phyloP scores from a whole-genome alignment of 768 basidiomycete genomes.

The Tulasnella sp. region DNA sequence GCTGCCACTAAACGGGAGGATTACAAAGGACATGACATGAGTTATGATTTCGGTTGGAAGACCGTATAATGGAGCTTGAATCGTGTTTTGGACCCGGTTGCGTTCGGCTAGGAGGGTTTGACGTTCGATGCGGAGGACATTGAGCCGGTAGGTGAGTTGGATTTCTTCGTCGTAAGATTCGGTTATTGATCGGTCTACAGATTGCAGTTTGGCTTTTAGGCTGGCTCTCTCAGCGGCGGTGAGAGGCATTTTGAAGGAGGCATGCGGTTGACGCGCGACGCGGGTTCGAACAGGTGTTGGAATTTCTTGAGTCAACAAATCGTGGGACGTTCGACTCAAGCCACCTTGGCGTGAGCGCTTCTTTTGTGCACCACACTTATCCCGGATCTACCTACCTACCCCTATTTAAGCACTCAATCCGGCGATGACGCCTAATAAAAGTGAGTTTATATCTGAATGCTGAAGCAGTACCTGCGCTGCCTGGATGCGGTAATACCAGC shows the following conservation, averaged over 20 bases:
- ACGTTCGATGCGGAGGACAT: neutral
- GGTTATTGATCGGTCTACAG: neutral
- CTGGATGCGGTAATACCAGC: too few species aligned
- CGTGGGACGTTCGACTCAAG: slow-evolving; percentile 7
- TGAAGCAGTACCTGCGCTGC: neutral
- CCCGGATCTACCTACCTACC: too few species aligned
- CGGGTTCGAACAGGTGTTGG: neutral
- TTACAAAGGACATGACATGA: neutral
- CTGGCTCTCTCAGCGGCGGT: slow-evolving; percentile 14
- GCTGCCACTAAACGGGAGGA: neutral
- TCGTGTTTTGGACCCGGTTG: slow-evolving; percentile 15
- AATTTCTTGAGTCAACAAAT: neutral
- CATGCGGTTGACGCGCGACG: neutral
- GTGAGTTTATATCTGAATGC: neutral
- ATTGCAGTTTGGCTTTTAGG: neutral
- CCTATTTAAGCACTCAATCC: neutral
- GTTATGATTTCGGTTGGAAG: slow-evolving; percentile 23
- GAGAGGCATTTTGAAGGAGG: slow-evolving; percentile 14
- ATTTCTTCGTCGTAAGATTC: slow-evolving; percentile 18
- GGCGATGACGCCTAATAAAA: neutral
- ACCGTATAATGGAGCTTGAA: neutral
- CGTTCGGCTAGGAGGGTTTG: neutral
- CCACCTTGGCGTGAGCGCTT: neutral
- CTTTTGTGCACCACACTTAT: too few species aligned
- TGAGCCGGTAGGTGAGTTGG: slow-evolving; percentile 10